Percentiles rank a stretch among this genome's conserved stretches.
These are phyloP conservation scores for Fonsecaea pedrosoi DNA, from an alignment of 2,329 filamentous ascomycete species.

Conservation along the genomic window DNA sequence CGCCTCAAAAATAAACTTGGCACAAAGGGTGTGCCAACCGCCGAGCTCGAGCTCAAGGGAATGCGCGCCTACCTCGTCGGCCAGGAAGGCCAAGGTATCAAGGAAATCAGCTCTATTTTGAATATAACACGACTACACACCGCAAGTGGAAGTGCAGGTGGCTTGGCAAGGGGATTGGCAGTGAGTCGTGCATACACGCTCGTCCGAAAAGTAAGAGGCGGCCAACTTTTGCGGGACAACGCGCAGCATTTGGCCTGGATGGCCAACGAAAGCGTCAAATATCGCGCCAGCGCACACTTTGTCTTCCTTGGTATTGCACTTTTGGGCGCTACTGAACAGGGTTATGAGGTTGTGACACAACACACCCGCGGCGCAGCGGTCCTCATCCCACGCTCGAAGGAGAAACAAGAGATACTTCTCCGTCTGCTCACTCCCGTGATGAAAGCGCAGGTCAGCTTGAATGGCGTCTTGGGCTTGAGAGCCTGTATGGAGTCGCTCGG, in stretches of 20 bases:
- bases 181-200: constrained; percentile 52
- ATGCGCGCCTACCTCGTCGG: constrained; percentile 72
- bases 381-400: constrained; percentile 39
- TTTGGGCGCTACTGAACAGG: constrained; percentile 45
- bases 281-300: constrained; percentile 33
- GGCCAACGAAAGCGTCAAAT: constrained; percentile 43
- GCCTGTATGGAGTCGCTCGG: constrained; percentile 45
- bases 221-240: constrained; percentile 47
- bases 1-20: constrained; percentile 76
- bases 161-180: constrained; percentile 50
- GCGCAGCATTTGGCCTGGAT: constrained; percentile 47
- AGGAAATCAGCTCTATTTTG: constrained; percentile 71
- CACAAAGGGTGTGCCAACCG: constrained; percentile 72
- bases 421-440: constrained; percentile 46
- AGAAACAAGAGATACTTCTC: constrained; percentile 40
- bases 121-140: constrained; percentile 65
- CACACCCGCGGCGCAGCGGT: constrained; percentile 26
- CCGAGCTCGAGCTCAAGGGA: constrained; percentile 70
- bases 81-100: constrained; percentile 68
- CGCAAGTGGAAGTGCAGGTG: constrained; percentile 47
- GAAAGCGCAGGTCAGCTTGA: constrained; percentile 42
- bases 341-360: constrained; percentile 34
- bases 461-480: constrained; percentile 32
- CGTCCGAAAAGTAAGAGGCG: constrained; percentile 48
- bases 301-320: constrained; percentile 43